Evolutionary conservation across 164 flowering plant species (phyloP), one percentile per base, ranked within the genome.

Genomic region (Dillenia suffruticosa): DNA sequence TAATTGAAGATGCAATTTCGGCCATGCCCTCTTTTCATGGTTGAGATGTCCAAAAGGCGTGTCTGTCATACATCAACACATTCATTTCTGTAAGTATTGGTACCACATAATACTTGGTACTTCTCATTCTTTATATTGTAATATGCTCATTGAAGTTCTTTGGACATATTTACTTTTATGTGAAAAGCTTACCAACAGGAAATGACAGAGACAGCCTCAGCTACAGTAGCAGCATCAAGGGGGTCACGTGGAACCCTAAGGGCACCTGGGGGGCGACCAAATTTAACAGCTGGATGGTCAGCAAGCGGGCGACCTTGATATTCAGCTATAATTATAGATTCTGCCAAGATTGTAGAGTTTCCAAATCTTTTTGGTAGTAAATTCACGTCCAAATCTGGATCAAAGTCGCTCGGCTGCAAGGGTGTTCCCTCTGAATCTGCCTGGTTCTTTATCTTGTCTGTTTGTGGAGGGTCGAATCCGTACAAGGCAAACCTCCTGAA

Each of bases 301-400:
- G 87, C 88, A 2, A 87, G 75, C 0, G 94, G 94, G n/a, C 96
- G 83, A 12, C 82, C 92, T 55, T 84, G 90, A 69, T 73, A 87
- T 68, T 90, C 96, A 1, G 90, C 80, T 1, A 88, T 61, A 4
- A 83, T 82, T 40, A 88, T 88, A 0, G 94, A 84, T 54, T 85
- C 92, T 0, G 84, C 65, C 17, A 90, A 59, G 64, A 86, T 62
- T 6, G 87, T 80, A 2, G 94, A 90, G 61, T 88, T 90, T 10
- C 96, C 96, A 48, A 90, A 90, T 8, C 89, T 67, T 69, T 86
- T 90, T 9, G 96, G 90, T 2, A 85, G 72, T 11, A 81, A 65
- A 13, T 79, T 77, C 10, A 82, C 63, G 47, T 83, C 82, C 16
- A 86, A 77, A 56, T 75, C 83, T 22, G 79, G 81, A 50, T 83